phyloP scores from a whole-genome alignment of 257 asterid species.

The Jacaranda copaia region DNA sequence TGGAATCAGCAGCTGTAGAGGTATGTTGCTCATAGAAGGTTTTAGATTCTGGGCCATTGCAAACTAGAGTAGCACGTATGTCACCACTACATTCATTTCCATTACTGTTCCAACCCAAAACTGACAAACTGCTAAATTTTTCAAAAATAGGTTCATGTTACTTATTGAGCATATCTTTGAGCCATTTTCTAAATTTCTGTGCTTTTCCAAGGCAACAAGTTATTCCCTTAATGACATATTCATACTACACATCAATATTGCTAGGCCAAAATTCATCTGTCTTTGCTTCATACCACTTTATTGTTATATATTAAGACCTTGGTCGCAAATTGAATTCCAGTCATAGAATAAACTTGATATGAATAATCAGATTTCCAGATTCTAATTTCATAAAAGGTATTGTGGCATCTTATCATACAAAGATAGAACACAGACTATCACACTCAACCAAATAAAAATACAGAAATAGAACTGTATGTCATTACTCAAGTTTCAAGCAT shows the following conservation, averaged over 20 bases:
- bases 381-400: neutral
- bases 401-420: neutral
- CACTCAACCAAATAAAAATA: neutral
- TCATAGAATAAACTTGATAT: neutral
- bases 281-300: neutral
- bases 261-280: neutral
- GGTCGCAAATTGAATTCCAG: neutral
- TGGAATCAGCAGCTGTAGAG: neutral
- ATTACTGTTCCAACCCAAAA: neutral
- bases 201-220: neutral
- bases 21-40: neutral
- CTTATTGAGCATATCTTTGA: neutral
- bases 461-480: neutral
- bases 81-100: neutral
- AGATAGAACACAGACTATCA: neutral
- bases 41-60: neutral
- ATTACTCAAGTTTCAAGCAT: neutral
- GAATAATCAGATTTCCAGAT: conserved; percentile 5
- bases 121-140: neutral
- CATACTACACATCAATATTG: neutral
- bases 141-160: neutral
- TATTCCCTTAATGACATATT: neutral
- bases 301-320: neutral
- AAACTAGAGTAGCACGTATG: neutral
- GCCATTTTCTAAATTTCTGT: neutral